These are phyloP conservation scores for Viola pubescens DNA, from an alignment of 441 rosid species.

Conservation along the genomic window DNA sequence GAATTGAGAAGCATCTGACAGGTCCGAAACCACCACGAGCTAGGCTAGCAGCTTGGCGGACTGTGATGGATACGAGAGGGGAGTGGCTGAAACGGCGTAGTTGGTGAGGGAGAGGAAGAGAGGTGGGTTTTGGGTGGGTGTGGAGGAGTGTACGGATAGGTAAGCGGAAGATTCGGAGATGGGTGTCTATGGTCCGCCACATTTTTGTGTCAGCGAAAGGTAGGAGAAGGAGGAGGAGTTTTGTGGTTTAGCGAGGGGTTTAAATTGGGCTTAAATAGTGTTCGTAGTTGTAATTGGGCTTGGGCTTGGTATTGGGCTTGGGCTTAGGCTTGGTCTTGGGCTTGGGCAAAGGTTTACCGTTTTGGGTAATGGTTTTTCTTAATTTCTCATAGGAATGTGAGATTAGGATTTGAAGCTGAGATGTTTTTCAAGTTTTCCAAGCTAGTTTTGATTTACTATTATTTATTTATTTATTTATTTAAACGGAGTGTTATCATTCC, in stretches of 20 bases:
- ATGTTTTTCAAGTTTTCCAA: no score
- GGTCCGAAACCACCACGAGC: constrained; percentile 10
- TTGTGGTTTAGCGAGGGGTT: background rate
- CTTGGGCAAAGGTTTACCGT: no score
- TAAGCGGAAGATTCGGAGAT: constrained; percentile 25
- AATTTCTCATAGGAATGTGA: no score
- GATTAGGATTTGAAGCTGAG: no score
- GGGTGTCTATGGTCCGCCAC: constrained; percentile 38
- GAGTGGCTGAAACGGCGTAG: background rate
- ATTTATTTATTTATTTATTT: no score
- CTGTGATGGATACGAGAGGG: constrained; percentile 15
- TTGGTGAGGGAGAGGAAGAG: constrained; percentile 11
- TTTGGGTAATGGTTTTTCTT: no score
- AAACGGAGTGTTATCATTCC: no score
- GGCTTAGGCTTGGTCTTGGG: no score
- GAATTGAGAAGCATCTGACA: constrained; percentile 41
- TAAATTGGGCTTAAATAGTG: no score
- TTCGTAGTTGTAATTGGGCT: no score
- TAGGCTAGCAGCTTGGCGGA: background rate
- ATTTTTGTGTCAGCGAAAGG: constrained; percentile 14
- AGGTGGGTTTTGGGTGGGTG: constrained; percentile 10
- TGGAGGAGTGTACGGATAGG: constrained; percentile 36
- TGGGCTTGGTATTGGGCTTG: no score
- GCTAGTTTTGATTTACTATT: no score
- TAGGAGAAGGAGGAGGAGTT: background rate